Base-by-base conservation (phyloP, 768 basidiomycete genomes). In the Collybia nuda region DNA sequence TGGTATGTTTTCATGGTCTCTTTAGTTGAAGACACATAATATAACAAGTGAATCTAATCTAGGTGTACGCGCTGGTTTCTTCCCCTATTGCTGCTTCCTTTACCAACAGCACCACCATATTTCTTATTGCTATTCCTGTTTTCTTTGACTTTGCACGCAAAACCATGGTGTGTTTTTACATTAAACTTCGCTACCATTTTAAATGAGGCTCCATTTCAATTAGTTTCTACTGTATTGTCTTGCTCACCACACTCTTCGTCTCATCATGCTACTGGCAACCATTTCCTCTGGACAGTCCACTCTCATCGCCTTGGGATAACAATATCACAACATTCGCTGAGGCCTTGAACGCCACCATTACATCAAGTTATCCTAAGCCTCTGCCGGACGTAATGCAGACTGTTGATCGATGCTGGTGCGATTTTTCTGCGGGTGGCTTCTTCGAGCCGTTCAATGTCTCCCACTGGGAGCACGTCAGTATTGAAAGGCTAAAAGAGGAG, bases 251-350 rank as follows among this genome's bases (percentile, higher is more conserved):
- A n/a, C 77, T 93, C 43, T 93, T 91, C 64, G 75, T 90, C 53
- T 88, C 91, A 14, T 88, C 91, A 15, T 93, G 91, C 65, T 92
- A 92, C 67, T 93, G 91, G 91, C 88, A 89, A 54, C 88, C 92
- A 24, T 81, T 90, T 50, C 80, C 85, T 19, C 65, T 84, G 41
- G 79, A 84, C 53, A 81, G 78, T 22, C 73, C 78, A 0, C 81
- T 92, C 51, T 77, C 81, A 11, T 64, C 62, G 15, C 85, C 88
- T 8, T 90, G 86, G 86, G 67, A 83, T 4, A 74, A 79, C 40
- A 83, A 85, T 59, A 78, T 89, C 64, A 86, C 84, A 11, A 90
- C 88, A 14, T 89, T 87, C 62, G 77, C 79, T 1, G 79, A 87
- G 29, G 87, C 86, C 2, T 65, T 90, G 49, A 78, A 75, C 42